Conservation (phyloP, 1,284 basidiomycete genomes). For the Papiliotrema nemorosa region DNA sequence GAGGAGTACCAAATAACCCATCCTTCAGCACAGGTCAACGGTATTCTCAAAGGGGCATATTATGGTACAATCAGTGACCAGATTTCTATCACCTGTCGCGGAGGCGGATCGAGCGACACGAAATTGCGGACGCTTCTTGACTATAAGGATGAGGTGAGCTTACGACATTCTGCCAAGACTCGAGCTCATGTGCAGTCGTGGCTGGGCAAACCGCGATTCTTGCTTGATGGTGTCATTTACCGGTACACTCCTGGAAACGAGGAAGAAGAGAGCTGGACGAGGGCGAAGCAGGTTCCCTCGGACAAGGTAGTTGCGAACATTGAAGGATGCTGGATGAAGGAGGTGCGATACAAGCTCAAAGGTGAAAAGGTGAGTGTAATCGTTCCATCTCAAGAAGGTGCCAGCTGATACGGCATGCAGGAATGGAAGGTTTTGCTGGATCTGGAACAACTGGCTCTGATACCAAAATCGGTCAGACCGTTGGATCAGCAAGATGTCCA, state of each 20-base stretch:
- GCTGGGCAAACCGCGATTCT: slow-evolving; percentile 83
- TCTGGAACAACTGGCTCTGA: slow-evolving; percentile 65
- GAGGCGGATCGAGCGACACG: slow-evolving; percentile 58
- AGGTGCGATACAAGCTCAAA: slow-evolving; percentile 74
- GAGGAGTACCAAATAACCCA: slow-evolving; percentile 79
- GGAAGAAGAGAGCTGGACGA: slow-evolving; percentile 65
- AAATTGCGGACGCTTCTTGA: slow-evolving; percentile 79
- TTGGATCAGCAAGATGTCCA: slow-evolving; percentile 70
- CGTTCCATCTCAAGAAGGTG: slow-evolving; percentile 26
- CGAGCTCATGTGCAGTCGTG: slow-evolving; percentile 61
- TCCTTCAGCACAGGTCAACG: slow-evolving; percentile 84
- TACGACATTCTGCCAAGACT: neutral
- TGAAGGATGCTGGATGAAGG: slow-evolving; percentile 83
- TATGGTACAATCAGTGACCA: slow-evolving; percentile 69
- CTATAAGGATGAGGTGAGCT: slow-evolving; percentile 87
- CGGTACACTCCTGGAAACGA: slow-evolving; percentile 60
- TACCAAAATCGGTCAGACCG: slow-evolving; percentile 81
- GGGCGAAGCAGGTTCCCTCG: slow-evolving; percentile 82
- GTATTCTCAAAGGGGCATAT: slow-evolving; percentile 68
- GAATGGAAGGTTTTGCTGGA: slow-evolving; percentile 74
- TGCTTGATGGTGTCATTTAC: slow-evolving; percentile 86
- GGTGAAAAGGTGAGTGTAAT: slow-evolving; percentile 55
- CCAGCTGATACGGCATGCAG: slow-evolving; percentile 39
- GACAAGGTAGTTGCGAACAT: slow-evolving; percentile 74
- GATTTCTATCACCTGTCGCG: slow-evolving; percentile 76